Evolutionary conservation across 805 yeast species (phyloP).

Genomic region (Metschnikowia lachancei): DNA sequence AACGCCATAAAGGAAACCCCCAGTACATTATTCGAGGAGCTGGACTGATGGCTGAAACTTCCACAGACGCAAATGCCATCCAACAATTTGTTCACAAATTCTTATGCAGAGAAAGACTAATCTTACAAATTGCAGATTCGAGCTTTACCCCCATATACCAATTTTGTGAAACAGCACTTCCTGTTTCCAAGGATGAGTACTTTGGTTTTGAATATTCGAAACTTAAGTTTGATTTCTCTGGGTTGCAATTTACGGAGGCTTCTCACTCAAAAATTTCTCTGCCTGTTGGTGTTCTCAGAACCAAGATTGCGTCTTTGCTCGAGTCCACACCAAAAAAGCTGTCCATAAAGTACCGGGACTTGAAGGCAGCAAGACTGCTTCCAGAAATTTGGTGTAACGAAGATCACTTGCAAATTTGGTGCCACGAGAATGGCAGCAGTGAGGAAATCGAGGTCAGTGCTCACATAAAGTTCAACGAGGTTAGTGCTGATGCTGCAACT

Average conservation of each 20-base stretch:
- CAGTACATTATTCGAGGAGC: neutral
- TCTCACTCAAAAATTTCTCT: neutral
- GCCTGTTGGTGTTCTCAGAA: slow-evolving; percentile 2
- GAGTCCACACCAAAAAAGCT: neutral
- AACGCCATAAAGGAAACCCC: neutral
- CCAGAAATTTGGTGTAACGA: slow-evolving; percentile 9
- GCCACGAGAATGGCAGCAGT: neutral
- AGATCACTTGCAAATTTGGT: slow-evolving; percentile 10
- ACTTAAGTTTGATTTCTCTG: slow-evolving; percentile 3
- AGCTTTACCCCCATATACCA: neutral
- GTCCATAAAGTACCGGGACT: slow-evolving; percentile 5
- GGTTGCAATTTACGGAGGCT: neutral
- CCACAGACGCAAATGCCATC: neutral
- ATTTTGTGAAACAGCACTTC: neutral
- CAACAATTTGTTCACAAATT: neutral
- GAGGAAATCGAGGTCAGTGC: slow-evolving; percentile 4
- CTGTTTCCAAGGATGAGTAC: slow-evolving; percentile 3
- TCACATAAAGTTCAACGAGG: slow-evolving; percentile 45
- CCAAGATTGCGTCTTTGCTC: neutral
- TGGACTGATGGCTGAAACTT: neutral
- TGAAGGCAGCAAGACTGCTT: neutral
- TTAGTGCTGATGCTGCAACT: slow-evolving; percentile 31
- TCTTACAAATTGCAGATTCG: slow-evolving; percentile 1
- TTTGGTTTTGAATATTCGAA: slow-evolving; percentile 15
- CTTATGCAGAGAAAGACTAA: slow-evolving; percentile 1